Conservation (phyloP, 352 stramenopile species). For the Pythium dissotocum region DNA sequence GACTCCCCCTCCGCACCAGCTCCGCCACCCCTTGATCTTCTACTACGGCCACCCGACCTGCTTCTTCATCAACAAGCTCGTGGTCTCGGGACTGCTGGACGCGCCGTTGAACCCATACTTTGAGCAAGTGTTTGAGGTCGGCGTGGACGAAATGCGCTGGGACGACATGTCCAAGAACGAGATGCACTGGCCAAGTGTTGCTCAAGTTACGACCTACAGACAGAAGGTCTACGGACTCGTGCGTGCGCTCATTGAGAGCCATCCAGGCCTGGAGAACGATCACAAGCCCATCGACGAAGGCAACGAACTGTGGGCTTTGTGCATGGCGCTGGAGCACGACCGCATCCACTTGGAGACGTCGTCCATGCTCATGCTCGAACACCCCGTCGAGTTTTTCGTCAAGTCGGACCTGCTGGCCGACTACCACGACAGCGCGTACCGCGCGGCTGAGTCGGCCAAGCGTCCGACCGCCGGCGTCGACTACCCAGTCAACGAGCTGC, state of each 20-base stretch:
- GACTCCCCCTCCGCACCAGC: slow-evolving; percentile 89
- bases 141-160: slow-evolving; percentile 98
- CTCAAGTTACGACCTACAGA: slow-evolving; percentile 92
- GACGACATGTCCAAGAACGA: slow-evolving; percentile 98
- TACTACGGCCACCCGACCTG: slow-evolving; percentile 97
- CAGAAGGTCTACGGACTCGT: slow-evolving; percentile 91
- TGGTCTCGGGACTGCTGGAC: slow-evolving; percentile 88
- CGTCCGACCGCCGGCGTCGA: slow-evolving; percentile 74
- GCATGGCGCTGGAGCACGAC: slow-evolving; percentile 96
- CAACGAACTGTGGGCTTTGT: slow-evolving; percentile 92
- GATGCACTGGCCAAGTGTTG: slow-evolving; percentile 91
- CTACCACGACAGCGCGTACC: slow-evolving; percentile 75
- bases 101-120: slow-evolving; percentile 92
- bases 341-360: slow-evolving; percentile 98
- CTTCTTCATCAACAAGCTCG: slow-evolving; percentile 97
- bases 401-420: slow-evolving; percentile 82
- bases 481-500: slow-evolving; percentile 90
- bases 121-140: slow-evolving; percentile 96
- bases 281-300: slow-evolving; percentile 79
- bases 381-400: slow-evolving; percentile 88
- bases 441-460: slow-evolving; percentile 27
- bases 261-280: slow-evolving; percentile 77
- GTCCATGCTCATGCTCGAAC: slow-evolving; percentile 94
- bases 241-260: slow-evolving; percentile 84
- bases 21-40: slow-evolving; percentile 97